Evolutionary conservation across 345 rosid genomes (phyloP).

Genomic region (Limnanthes douglasii): DNA sequence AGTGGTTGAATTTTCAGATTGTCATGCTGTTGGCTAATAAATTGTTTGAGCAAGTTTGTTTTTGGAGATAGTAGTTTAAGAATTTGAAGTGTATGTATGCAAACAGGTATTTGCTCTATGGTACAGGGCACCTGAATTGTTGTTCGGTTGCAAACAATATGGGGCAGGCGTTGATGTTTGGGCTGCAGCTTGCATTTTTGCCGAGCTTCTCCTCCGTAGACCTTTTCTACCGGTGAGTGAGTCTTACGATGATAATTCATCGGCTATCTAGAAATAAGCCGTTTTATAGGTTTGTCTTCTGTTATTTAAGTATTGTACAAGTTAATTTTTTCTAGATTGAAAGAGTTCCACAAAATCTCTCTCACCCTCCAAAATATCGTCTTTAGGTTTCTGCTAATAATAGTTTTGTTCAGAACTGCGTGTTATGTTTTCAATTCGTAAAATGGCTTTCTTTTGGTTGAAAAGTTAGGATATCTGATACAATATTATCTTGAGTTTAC

Average conservation of each 20-base stretch:
- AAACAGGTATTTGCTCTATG: constrained; percentile 46
- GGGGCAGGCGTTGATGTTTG: constrained; percentile 51
- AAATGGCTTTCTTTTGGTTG: no score
- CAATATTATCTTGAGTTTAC: no score
- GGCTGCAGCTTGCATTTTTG: constrained; percentile 57
- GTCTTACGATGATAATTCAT: no score
- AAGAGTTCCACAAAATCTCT: not conserved
- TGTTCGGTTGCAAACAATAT: constrained; percentile 41
- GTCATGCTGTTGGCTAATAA: not conserved
- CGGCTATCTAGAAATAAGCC: no score
- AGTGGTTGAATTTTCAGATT: not conserved
- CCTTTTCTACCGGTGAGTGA: constrained; percentile 37
- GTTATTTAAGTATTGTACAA: not conserved
- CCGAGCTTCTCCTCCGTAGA: constrained; percentile 36
- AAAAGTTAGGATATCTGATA: no score
- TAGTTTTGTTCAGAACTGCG: not conserved
- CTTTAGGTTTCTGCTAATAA: not conserved
- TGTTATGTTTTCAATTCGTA: not conserved
- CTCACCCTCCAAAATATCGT: not conserved
- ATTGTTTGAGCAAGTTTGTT: not conserved
- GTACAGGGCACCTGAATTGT: constrained; percentile 49
- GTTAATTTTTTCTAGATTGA: not conserved
- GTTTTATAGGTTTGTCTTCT: not conserved
- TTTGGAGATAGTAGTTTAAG: not conserved
- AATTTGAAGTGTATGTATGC: not conserved